Evolutionary conservation across 148 eudicot species (phyloP).

Genomic region (Hydrangea macrophylla): DNA sequence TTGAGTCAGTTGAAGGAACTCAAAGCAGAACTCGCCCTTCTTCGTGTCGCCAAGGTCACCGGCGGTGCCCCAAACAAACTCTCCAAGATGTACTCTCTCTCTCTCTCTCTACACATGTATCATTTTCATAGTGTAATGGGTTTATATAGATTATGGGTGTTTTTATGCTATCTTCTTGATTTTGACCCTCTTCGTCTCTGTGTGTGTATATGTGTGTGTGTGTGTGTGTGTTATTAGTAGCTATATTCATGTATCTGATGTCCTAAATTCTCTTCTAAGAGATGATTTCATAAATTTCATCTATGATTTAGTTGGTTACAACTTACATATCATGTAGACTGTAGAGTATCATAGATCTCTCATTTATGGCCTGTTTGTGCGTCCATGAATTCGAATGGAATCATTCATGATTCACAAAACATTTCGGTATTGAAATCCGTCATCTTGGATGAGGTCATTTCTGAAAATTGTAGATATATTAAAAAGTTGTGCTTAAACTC

Average conservation of each 20-base stretch:
- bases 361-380: no score
- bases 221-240: background rate
- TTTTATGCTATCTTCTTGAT: background rate
- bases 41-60: constrained; percentile 82
- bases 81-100: constrained; percentile 56
- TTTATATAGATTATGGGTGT: background rate
- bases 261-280: no score
- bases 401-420: no score
- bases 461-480: no score
- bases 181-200: background rate
- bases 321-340: no score
- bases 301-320: no score
- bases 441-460: no score
- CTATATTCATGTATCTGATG: background rate
- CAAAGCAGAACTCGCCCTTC: constrained; percentile 69
- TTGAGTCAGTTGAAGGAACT: constrained; percentile 56
- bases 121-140: background rate
- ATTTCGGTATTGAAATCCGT: no score
- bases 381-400: no score
- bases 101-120: background rate
- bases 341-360: no score
- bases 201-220: background rate
- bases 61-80: constrained; percentile 90
- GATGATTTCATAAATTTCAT: no score
- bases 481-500: no score